Evolutionary conservation across 495 filamentous ascomycete genomes (phyloP), one percentile per base, ranked within the genome.

Genomic region (Penicillium waksmanii): DNA sequence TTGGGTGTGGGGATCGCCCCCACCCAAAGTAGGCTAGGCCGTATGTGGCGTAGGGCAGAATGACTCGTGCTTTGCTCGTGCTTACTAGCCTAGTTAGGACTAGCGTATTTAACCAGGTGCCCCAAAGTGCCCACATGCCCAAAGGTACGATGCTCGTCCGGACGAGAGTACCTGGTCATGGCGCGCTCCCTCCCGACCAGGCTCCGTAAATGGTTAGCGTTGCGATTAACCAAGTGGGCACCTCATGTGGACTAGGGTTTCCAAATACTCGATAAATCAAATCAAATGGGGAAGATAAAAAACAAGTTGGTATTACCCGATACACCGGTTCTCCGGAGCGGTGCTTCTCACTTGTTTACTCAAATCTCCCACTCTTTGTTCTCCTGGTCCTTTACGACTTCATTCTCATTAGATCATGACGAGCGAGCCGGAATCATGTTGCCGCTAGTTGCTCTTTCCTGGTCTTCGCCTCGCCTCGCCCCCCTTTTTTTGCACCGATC

Each of bases 31-130:
- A 17, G 15, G n/a, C 36, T 38, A 38, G 36, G 15, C 36, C 36
- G 36, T 12, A 38, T 38, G 36, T 2, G 42, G 42, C 42, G 42
- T 46, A 46, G 42, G 42, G n/a, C 42, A 46, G 42, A 46, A 46
- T 46, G n/a, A 46, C 42, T 46, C n/a, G 18, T 46, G 42, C 42
- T 46, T 18, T 38, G 36, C 36, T 38, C 36, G 42, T 46, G 42
- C 42, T 46, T 18, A 46, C 18, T 46, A 38, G 15, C 18, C 42
- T 46, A 19, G 8, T 23, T 46, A 3, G 42, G 42, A 6, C 3
- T 10, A 38, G 36, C 36, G 36, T 38, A 12, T 5, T 4, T 4
- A 38, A 38, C 36, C 5, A 38, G 15, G 35, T 38, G 27, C 35
- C 35, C 35, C 3, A 12, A 38, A 38, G 35, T 38, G 15, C 34